Evolutionary conservation across 2,329 filamentous ascomycete species (phyloP), one percentile per base, ranked within the genome.

Genomic region (Drechmeria coniospora): DNA sequence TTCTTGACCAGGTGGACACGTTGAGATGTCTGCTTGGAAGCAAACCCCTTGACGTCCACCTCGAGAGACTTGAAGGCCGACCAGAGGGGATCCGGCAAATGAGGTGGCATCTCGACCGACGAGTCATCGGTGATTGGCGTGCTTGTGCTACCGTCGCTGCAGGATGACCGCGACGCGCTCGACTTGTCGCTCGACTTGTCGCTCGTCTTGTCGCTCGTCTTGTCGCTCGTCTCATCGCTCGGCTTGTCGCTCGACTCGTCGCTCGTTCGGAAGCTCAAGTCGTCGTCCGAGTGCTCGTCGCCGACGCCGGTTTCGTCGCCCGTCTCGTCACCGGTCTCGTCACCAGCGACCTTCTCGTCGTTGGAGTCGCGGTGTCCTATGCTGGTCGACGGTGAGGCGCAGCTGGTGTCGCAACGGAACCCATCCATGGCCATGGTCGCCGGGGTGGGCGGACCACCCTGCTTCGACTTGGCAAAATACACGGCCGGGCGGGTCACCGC

Each of bases 1-100:
- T 64, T 65, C 20, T 83, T 74, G 31, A 93, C 67, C 25, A 86
- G 67, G 36, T 73, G 75, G 36, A 82, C 79, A 45, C 83, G 84
- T 39, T 84, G 60, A 1, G 75, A 61, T 7, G 59, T 79, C 19
- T 75, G 72, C 51, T 84, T 92, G 32, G 70, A 62, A 36, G 75
- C 67, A 41, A 92, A 92, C 36, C 51, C 61, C 52, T 42, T 47
- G 18, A 47, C 45, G 19, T 58, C 55, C n/a, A 57, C 43, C 25
- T 73, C 67, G 14, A 73, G 51, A 9, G 56, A 56, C 36, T 63
- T 65, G 46, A 73, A 73, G 4, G 54, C 53, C 5, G 59, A 58
- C 63, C 64, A 70, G 14, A 72, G 51, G 7, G 65, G 57, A 41
- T 73, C 68, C 31, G 61, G 58, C 21, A 53, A 47, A 21, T 49